Percentiles rank a stretch among this genome's conserved stretches.
Evolutionary conservation across 805 yeast genomes (phyloP).

Genomic region (Kodamaea neixiangensis): DNA sequence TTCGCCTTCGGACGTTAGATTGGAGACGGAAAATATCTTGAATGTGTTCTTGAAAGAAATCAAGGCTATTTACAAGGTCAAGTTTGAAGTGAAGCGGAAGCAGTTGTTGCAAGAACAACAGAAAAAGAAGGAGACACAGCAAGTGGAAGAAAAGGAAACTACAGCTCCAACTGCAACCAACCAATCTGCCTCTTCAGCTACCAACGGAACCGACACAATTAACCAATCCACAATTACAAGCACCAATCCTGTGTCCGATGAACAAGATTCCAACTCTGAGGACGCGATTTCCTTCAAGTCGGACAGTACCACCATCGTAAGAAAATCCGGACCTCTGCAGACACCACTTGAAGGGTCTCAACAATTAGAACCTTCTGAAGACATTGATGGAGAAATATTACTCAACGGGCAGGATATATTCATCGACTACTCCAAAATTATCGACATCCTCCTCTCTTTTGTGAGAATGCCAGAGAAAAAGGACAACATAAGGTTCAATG

Average conservation of each 20-base stretch:
- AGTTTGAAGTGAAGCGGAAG: constrained; percentile 45
- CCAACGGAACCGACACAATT: background rate
- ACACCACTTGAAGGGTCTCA: constrained; percentile 3
- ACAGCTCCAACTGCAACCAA: background rate
- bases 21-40: constrained; percentile 77
- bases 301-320: constrained; percentile 27
- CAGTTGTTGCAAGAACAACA: constrained; percentile 21
- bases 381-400: constrained; percentile 27
- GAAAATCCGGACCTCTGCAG: constrained; percentile 11
- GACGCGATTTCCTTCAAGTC: constrained; percentile 30
- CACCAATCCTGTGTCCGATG: constrained; percentile 3
- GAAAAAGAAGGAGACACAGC: constrained; percentile 3
- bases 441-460: constrained; percentile 79
- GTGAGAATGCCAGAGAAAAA: constrained; percentile 55
- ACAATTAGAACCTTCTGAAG: constrained; percentile 23
- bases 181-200: background rate
- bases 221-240: background rate
- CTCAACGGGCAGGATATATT: constrained; percentile 69
- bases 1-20: constrained; percentile 82
- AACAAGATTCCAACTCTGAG: constrained; percentile 13
- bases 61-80: constrained; percentile 70
- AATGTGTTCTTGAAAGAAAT: constrained; percentile 79
- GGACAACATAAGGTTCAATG: constrained; percentile 22
- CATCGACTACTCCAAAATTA: constrained; percentile 76
- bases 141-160: background rate